Evolutionary conservation across 345 rosid species (phyloP), one percentile per base, ranked within the genome.

Genomic region (Populus tremula): DNA sequence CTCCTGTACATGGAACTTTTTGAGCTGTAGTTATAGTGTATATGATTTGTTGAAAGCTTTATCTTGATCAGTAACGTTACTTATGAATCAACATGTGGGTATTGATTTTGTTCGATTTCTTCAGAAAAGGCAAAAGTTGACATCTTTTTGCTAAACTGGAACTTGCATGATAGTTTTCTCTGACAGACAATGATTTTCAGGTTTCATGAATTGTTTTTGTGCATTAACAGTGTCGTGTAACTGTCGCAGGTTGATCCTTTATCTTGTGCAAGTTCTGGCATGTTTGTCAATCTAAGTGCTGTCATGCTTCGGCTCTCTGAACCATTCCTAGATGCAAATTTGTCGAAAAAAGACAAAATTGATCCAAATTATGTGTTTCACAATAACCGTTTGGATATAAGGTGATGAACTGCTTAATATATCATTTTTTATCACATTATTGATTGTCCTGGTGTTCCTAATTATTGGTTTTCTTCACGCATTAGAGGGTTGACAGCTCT

Each of bases 241-340:
- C 35, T 79, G 74, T 87, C 67, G 39, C 89, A 96, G 99, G 97
- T 94, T 84, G 99, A 96, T 82, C 94, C 90, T 73, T 72, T 94
- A 69, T 90, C 96, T 76, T 90, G 98, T 88, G 98, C 99, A 20
- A 93, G 97, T 81, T 91, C 97, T 25, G 99, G 99, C 84, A 96
- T 93, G 99, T 96, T 94, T 88, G 92, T 91, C 70, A 94, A 91
- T 83, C 97, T 94, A 82, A 89, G 99, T 41, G 98, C 98, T 77
- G 94, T 94, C 45, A 92, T 94, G 98, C 99, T 96, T 72, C 92
- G 82, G 18, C 94, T 91, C 54, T 91, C 97, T 33, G 97, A 96
- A 76, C 99, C 98, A 41, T 96, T 96, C 84, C 83, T 96, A 77
- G 99, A 94, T 82, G 85, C 87, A 49, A 89, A 86, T 84, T 88